These are phyloP conservation scores for Apocynum venetum DNA, from an alignment of 257 asterid genomes.

Conservation along the genomic window DNA sequence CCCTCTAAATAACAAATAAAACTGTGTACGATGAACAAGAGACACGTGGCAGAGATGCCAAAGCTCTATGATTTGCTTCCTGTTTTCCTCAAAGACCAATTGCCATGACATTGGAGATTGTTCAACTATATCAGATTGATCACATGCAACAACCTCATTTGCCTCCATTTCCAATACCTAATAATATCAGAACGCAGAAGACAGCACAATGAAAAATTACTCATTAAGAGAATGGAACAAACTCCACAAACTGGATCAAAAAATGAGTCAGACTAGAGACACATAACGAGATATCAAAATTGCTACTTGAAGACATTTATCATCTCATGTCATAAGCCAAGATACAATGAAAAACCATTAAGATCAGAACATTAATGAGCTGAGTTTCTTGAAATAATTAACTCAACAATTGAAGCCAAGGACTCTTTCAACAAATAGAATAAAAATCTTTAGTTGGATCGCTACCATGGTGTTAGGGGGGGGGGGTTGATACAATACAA, in stretches of 20 bases:
- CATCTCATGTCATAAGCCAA: not conserved
- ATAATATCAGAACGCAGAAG: conserved; percentile 9
- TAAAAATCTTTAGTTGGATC: no score
- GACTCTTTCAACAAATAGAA: not conserved
- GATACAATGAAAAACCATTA: not conserved
- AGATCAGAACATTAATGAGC: not conserved
- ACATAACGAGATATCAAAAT: not conserved
- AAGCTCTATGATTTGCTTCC: conserved; percentile 81
- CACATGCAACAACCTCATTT: conserved; percentile 54
- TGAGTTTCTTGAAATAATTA: not conserved
- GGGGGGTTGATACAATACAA: no score
- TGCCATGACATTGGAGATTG: conserved; percentile 62
- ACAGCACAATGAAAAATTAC: not conserved
- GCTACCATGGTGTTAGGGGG: no score
- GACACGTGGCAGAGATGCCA: conserved; percentile 98
- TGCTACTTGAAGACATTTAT: not conserved
- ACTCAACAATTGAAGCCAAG: not conserved
- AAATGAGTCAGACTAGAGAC: not conserved
- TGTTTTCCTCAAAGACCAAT: conserved; percentile 66
- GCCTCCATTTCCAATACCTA: conserved; percentile 90
- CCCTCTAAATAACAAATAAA: conserved; percentile 73
- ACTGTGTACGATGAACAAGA: conserved; percentile 82
- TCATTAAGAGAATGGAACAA: not conserved
- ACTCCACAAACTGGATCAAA: not conserved
- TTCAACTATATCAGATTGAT: conserved; percentile 43